These are phyloP conservation scores for Ogataea polymorpha DNA, from an alignment of 805 yeast species.

Conservation along the genomic window DNA sequence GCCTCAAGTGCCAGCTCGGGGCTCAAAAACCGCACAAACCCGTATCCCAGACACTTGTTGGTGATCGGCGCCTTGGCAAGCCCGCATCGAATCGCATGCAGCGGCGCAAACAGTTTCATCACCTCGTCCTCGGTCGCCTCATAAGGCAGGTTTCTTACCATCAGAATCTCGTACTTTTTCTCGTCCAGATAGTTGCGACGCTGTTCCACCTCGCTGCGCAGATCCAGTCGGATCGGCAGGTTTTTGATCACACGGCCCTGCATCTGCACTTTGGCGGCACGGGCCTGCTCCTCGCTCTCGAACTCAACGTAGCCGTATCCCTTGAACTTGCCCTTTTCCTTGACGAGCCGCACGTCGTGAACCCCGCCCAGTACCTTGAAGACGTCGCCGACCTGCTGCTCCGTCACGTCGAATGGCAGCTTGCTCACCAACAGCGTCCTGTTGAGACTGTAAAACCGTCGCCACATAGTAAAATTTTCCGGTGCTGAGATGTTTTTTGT, in stretches of 20 bases:
- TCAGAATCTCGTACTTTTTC: constrained; percentile 24
- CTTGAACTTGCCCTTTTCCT: constrained; percentile 17
- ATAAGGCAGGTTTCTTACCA: constrained; percentile 30
- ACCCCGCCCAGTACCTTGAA: constrained; percentile 28
- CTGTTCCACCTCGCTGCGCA: constrained; percentile 15
- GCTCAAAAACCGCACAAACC: constrained; percentile 56
- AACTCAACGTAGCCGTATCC: constrained; percentile 29
- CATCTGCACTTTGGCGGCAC: constrained; percentile 29
- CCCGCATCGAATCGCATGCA: constrained; percentile 29
- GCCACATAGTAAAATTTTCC: constrained; percentile 9
- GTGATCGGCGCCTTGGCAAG: constrained; percentile 30
- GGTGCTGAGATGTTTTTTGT: constrained; percentile 9
- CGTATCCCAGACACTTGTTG: constrained; percentile 45
- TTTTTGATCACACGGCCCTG: constrained; percentile 31
- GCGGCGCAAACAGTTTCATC: constrained; percentile 24
- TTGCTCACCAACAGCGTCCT: constrained; percentile 22
- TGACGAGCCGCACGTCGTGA: constrained; percentile 13
- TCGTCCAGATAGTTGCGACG: constrained; percentile 2
- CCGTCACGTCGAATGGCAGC: constrained; percentile 23
- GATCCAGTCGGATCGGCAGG: constrained; percentile 23
- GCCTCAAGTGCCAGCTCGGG: constrained; percentile 45
- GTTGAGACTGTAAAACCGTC: constrained; percentile 6
- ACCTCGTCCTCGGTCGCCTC: constrained; percentile 25
- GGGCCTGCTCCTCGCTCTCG: constrained; percentile 19
- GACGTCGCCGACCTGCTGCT: constrained; percentile 23